These are phyloP conservation scores for Polysphondylium violaceum DNA, from an alignment of 78 protist species.

Conservation along the genomic window DNA sequence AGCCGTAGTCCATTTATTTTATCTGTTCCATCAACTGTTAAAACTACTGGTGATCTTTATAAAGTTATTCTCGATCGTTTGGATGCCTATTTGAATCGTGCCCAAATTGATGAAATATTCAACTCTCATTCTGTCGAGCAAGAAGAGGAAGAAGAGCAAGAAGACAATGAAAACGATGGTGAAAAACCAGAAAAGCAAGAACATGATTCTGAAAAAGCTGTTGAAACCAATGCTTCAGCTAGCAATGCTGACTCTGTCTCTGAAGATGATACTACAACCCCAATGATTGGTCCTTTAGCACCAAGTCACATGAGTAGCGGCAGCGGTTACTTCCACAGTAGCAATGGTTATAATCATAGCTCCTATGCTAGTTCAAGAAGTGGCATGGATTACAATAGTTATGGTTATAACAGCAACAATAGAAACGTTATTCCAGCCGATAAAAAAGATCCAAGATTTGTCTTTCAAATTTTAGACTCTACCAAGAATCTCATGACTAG, in stretches of 20 bases:
- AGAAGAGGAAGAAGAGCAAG: neutral
- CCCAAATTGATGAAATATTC: neutral
- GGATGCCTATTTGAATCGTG: no score
- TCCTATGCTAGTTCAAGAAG: neutral
- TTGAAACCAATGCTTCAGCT: neutral
- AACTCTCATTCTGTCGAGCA: no score
- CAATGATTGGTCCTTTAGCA: no score
- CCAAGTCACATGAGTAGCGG: neutral
- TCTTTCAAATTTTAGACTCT: constrained; percentile 40
- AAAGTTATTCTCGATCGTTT: neutral
- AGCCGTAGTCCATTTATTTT: constrained; percentile 24
- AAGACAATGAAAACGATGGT: neutral
- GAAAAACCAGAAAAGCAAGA: neutral
- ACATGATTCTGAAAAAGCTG: neutral
- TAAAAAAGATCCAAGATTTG: constrained; percentile 61
- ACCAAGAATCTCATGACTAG: neutral
- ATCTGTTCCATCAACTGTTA: neutral
- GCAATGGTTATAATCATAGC: neutral
- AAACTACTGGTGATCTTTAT: neutral
- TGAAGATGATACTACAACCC: no score
- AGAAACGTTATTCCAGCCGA: neutral
- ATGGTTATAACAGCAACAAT: neutral
- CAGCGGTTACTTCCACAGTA: neutral
- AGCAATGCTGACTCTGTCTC: neutral
- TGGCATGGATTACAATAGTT: neutral